Base-by-base conservation (phyloP, 805 yeast species). In the Wickerhamomyces ciferrii region DNA sequence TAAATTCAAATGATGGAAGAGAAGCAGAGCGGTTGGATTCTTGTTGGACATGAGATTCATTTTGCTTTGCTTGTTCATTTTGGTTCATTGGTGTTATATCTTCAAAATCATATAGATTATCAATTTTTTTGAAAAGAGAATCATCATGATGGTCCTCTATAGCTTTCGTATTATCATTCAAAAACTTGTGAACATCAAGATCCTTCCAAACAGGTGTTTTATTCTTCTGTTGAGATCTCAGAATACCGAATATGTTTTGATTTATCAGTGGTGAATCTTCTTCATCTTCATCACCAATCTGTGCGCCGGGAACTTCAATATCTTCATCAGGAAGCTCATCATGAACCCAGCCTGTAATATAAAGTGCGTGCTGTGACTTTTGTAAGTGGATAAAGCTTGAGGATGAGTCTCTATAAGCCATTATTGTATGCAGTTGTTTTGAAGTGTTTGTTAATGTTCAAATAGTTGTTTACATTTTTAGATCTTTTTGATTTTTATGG, bases 311-410 rank as follows among this genome's bases (percentile, higher is more conserved):
- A 6, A 49, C 43, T 23, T 49, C 51, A 14, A 50, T 43, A 14
- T 50, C 54, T 15, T 50, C 53, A 25, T 27, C 43, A 13, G 49
- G 51, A 9, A 48, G 21, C 2, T 21, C 43, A 31, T 49, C 53
- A 13, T 37, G 29, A 2, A 44, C 17, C 54, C 54, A 48, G 21
- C 47, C 55, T 45, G 35, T 66, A 67, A 47, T 59, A 54, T 40
- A 68, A 52, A 17, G 58, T 48, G 34, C 59, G 50, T 27, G 63
- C 63, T 9, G 57, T 15, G 55, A 47, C 15, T 48, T 36, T 11
- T 32, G n/a, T 45, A 52, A 44, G 32, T 52, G 46, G 14, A 50
- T 17, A 24, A 43, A 34, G n/a, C 50, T 48, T 17, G 41, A 46
- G 14, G 46, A 50, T 1, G 55, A 52, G 9, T 47, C 47, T 24